These are phyloP conservation scores for Linanthus parryae DNA, from an alignment of 148 eudicot genomes.

Conservation along the genomic window DNA sequence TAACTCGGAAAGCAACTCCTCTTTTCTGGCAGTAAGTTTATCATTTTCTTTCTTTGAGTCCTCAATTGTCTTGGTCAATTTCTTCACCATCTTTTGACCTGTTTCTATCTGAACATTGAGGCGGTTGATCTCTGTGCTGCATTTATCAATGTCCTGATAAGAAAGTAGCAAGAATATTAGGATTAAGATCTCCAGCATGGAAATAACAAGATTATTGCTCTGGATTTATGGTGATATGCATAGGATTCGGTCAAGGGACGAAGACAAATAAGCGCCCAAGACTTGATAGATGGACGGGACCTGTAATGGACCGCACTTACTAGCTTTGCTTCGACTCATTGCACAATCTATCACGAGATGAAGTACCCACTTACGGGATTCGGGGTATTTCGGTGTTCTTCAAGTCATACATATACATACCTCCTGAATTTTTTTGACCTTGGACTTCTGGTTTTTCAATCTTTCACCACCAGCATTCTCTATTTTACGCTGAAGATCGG, in stretches of 20 bases:
- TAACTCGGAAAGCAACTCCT: constrained; percentile 43
- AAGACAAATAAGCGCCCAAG: too few species aligned
- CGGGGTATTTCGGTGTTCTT: constrained; percentile 2
- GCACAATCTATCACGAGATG: too few species aligned
- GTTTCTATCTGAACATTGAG: constrained; percentile 89
- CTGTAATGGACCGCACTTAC: too few species aligned
- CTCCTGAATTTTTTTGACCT: constrained; percentile 71
- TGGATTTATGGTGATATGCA: too few species aligned
- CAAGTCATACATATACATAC: constrained; percentile 42
- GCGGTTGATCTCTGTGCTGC: constrained; percentile 82
- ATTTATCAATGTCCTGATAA: constrained; percentile 75
- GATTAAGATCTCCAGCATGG: too few species aligned
- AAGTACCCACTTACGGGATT: neutral
- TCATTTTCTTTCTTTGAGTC: constrained; percentile 87
- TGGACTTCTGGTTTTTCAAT: constrained; percentile 67
- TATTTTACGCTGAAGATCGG: constrained; percentile 76
- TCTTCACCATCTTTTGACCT: constrained; percentile 73
- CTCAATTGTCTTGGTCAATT: constrained; percentile 72
- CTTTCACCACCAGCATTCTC: constrained; percentile 97
- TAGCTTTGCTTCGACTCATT: too few species aligned
- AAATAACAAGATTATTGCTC: too few species aligned
- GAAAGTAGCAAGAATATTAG: constrained; percentile 3
- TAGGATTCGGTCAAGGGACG: too few species aligned
- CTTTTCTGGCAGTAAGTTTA: constrained; percentile 51
- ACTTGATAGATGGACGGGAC: too few species aligned